Base-by-base conservation (phyloP, 768 basidiomycete genomes). In the Hebeloma cylindrosporum region DNA sequence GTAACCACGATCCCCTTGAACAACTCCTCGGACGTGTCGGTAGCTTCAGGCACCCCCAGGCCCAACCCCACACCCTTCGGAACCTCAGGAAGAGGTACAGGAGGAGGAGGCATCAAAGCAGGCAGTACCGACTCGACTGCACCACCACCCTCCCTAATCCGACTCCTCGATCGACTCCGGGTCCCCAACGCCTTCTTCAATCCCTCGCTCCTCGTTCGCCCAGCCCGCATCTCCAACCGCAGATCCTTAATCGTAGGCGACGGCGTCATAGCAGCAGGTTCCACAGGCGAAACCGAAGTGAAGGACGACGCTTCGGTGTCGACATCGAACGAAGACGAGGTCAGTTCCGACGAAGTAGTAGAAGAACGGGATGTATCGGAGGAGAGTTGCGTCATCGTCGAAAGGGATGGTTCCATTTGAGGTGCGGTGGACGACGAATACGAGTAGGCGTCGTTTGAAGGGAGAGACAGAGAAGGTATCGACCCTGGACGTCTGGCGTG, bases 171-270 rank as follows among this genome's bases (percentile, higher is more conserved):
- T 26, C 49, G 32, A 27, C 43, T 53, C 35, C 51, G 33, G 21
- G 48, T 50, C 22, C 41, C 43, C 22, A 58, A 34, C 17, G 41
- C 56, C 34, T 53, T 54, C 23, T 58, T 58, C 35, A 66, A 52
- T 7, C 54, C 58, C 16, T 54, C 56, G 33, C 60, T 63, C n/a
- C 58, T 45, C 11, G 53, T 53, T 16, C 59, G 53, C 18, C 53
- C 48, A n/a, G 55, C 55, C 8, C 60, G 48, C 43, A 60, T 25
- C 50, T 54, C 53, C 48, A 62, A 36, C 10, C 57, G 21, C 40
- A 58, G 44, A 47, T 63, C 40, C 54, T 60, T 60, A 14, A 57
- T 40, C 9, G 54, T 50, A 1, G 30, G 23, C 5, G 38, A 25
- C 11, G 23, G 35, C 13, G 11, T 25, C 18, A 16, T 9, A n/a